A percentile compares a stretch with the other conserved stretches of the same genome.
These are phyloP conservation scores for Eremothecium coryli DNA, from an alignment of 1,139 yeast species.

Conservation along the genomic window DNA sequence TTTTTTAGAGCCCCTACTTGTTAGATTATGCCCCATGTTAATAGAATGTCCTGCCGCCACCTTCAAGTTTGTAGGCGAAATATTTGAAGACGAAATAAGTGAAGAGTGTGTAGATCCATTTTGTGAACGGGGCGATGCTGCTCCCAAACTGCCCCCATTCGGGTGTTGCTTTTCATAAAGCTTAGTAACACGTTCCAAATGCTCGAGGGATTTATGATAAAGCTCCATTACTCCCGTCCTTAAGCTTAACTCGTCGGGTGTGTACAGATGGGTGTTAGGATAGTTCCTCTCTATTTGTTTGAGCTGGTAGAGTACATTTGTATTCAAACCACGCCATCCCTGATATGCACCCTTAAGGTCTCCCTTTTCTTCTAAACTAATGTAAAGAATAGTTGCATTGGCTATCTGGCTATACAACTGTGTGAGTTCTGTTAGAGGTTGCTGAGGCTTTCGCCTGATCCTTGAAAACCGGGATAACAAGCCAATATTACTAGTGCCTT, in stretches of 20 bases:
- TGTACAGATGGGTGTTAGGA: constrained; percentile 33
- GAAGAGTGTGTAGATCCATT: too few relatives aligned
- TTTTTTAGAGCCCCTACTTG: too few relatives aligned
- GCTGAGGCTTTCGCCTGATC: constrained; percentile 48
- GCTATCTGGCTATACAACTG: constrained; percentile 57
- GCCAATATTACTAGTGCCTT: constrained; percentile 11
- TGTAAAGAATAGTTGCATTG: constrained; percentile 45
- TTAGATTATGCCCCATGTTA: too few relatives aligned
- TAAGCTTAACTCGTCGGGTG: constrained; percentile 35
- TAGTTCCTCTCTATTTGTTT: constrained; percentile 44
- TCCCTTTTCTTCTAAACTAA: constrained; percentile 48
- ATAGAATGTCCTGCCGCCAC: too few relatives aligned
- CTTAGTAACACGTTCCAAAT: constrained; percentile 31
- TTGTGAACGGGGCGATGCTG: too few relatives aligned
- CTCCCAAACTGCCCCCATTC: too few relatives aligned
- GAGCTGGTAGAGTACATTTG: constrained; percentile 47
- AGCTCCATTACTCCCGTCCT: constrained; percentile 32
- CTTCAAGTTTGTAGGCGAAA: too few relatives aligned
- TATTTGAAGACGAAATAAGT: too few relatives aligned
- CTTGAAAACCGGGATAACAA: constrained; percentile 23
- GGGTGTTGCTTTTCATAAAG: constrained; percentile 14
- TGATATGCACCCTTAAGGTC: constrained; percentile 48
- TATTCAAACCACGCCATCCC: constrained; percentile 66
- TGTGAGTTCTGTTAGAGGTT: constrained; percentile 48
- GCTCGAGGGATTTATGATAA: constrained; percentile 30